A percentile compares a stretch with the other conserved stretches of the same genome.
These are phyloP conservation scores for Colletotrichum phormii DNA, from an alignment of 2,329 filamentous ascomycete genomes.

Conservation along the genomic window DNA sequence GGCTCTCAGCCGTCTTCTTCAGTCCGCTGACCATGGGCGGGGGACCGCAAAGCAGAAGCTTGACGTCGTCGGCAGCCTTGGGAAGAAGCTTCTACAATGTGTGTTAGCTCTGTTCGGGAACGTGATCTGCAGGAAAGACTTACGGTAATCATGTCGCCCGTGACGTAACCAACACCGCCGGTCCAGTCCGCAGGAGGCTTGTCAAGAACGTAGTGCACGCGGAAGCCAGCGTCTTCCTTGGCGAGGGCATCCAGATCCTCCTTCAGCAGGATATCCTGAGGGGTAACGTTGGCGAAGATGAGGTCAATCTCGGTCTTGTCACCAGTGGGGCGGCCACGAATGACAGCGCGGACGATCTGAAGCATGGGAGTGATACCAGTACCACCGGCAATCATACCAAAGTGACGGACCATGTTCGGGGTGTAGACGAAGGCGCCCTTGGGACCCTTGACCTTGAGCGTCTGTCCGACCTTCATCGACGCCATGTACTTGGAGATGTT, in stretches of 20 bases:
- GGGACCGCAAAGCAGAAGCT: slow-evolving; percentile 93
- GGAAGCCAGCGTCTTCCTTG: slow-evolving; percentile 82
- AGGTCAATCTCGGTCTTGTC: slow-evolving; percentile 92
- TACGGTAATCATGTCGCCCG: slow-evolving; percentile 93
- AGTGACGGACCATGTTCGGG: slow-evolving; percentile 94
- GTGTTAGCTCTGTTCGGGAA: slow-evolving; percentile 45
- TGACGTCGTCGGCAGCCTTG: slow-evolving; percentile 85
- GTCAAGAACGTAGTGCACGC: slow-evolving; percentile 95
- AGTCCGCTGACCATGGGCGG: slow-evolving; percentile 96
- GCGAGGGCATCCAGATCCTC: slow-evolving; percentile 88
- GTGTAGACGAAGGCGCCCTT: slow-evolving; percentile 99
- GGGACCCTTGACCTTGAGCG: slow-evolving; percentile 90
- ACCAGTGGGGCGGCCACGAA: slow-evolving; percentile 80
- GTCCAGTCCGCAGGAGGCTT: slow-evolving; percentile 93
- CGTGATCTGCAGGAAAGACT: slow-evolving; percentile 40
- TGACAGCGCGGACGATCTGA: slow-evolving; percentile 92
- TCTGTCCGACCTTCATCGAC: slow-evolving; percentile 83
- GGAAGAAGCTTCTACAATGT: slow-evolving; percentile 77
- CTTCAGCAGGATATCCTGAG: slow-evolving; percentile 91
- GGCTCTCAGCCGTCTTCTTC: slow-evolving; percentile 92
- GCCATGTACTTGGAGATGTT: slow-evolving; percentile 97
- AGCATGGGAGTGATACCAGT: slow-evolving; percentile 99
- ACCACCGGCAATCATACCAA: slow-evolving; percentile 98
- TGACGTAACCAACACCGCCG: slow-evolving; percentile 95
- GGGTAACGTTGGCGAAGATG: slow-evolving; percentile 96